Evolutionary conservation across 352 stramenopile genomes (phyloP), one percentile per base, ranked within the genome.

Genomic region (Pythium diclinum): DNA sequence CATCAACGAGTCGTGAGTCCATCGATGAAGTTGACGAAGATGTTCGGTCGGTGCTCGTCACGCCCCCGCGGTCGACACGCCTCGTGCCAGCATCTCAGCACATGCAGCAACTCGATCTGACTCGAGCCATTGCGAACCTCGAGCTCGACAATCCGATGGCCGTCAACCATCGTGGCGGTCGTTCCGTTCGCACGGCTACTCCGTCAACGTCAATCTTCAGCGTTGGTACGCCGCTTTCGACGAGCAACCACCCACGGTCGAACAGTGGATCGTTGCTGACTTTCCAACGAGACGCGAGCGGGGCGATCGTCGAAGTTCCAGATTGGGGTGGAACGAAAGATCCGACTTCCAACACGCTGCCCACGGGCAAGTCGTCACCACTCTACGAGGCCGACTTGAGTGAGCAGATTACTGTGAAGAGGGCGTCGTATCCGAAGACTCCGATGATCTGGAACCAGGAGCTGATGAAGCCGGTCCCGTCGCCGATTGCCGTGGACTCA

Each of bases 61-160:
- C 63, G 1, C 63, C 63, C 13, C 63, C 67, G 17, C 56, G 40
- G 28, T 61, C 63, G 9, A 48, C 64, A 7, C 71, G 69, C n/a
- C 68, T 90, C 9, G 80, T 77, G 4, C 81, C 81, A 28, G 84
- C 84, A 2, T 91, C 84, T 11, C 73, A 78, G 30, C 84, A 92
- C 52, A 92, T 89, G 75, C 84, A 92, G 57, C 79, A 91, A 21
- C 68, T 92, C 23, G 81, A 92, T 72, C 74, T 92, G 17, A 79
- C 82, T 14, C 78, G 78, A 19, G 84, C 84, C 1, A 91, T 92
- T 33, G 90, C 84, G 0, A 90, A 91, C 63, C 61, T 92, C 62
- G 84, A 92, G 61, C 52, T 92, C 13, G 84, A 92, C 59, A 81
- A 92, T 28, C 84, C 84, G 3, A 86, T 89, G 67, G 81, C 83